A percentile compares a stretch with the other conserved stretches of the same genome.
Evolutionary conservation across 805 yeast species (phyloP).

Genomic region (Kluyveromyces siamensis): DNA sequence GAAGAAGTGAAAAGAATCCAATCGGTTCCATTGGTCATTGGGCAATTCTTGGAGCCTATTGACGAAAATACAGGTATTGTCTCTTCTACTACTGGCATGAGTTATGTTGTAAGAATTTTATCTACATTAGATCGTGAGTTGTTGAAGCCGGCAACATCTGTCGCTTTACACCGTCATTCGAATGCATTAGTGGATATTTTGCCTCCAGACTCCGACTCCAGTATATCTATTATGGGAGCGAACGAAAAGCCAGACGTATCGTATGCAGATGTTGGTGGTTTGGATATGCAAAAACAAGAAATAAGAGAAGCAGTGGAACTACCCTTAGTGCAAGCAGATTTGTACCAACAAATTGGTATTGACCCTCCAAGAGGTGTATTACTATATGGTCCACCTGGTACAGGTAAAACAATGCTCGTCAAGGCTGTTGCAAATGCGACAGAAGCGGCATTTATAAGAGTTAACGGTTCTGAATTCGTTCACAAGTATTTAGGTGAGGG

Average conservation of each 20-base stretch:
- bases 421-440: constrained; percentile 97
- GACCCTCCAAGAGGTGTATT: constrained; percentile 98
- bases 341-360: constrained; percentile 94
- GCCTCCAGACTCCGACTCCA: constrained; percentile 98
- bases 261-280: constrained; percentile 96
- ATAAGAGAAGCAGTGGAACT: constrained; percentile 97
- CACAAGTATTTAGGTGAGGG: constrained; percentile 99
- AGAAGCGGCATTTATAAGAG: constrained; percentile 92
- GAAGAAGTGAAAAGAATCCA: constrained; percentile 97
- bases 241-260: constrained; percentile 89
- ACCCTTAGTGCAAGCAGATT: constrained; percentile 90
- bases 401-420: constrained; percentile 98
- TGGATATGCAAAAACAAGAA: constrained; percentile 98
- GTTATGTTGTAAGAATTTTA: constrained; percentile 89
- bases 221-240: constrained; percentile 89
- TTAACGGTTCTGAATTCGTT: constrained; percentile 96
- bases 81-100: constrained; percentile 94
- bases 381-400: constrained; percentile 99
- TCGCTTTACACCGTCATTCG: constrained; percentile 96
- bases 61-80: constrained; percentile 96
- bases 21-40: constrained; percentile 95
- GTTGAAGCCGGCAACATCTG: constrained; percentile 89
- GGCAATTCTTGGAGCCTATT: constrained; percentile 95
- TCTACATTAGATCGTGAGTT: constrained; percentile 93
- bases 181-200: constrained; percentile 94